Base-by-base conservation (phyloP, 352 stramenopile genomes). In the Pythium sukuiense region DNA sequence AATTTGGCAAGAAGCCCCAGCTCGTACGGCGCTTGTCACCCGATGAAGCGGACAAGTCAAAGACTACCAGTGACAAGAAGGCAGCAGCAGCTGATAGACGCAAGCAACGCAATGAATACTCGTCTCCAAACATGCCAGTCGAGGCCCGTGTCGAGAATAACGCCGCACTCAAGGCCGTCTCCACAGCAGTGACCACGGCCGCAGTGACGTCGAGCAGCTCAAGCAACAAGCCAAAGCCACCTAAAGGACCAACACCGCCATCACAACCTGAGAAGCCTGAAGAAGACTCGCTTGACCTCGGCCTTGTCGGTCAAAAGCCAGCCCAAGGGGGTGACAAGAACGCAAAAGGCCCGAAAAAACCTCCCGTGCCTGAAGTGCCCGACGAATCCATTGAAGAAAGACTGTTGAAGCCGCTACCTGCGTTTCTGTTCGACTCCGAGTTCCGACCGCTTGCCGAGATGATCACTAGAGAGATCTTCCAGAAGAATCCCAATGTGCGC, bases 381-480 rank as follows among this genome's bases (percentile, higher is more conserved):
- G 78, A 89, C 56, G 87, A 91, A 18, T 77, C 59, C 12, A 65
- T 89, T 8, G 85, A 93, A 46, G 84, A 93, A 46, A 79, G 76
- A 29, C 57, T 97, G 29, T 69, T 97, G 6, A 97, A 96, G 63
- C 92, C 93, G 13, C 65, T 98, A 13, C 89, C 93, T 16, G 77
- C 76, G 13, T 98, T 97, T 67, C 75, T 91, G 27, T 77, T 75
- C 27, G 93, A 98, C 61, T 76, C 80, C 14, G 94, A 98, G 63
- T 72, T 97, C 43, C 80, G 87, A 2, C 79, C 87, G 27, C 77
- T 98, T 20, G 92, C 90, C 11, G 79, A 95, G 57, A 93, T 75
- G 11, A 98, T 98, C 48, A 94, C 84, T 49, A 74, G 89, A 41
- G 95, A 98, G 62, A 98, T 98, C 59, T 97, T 94, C 72, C 81